phyloP scores from a whole-genome alignment of 148 eudicot genomes.

The Limonium bicolor region DNA sequence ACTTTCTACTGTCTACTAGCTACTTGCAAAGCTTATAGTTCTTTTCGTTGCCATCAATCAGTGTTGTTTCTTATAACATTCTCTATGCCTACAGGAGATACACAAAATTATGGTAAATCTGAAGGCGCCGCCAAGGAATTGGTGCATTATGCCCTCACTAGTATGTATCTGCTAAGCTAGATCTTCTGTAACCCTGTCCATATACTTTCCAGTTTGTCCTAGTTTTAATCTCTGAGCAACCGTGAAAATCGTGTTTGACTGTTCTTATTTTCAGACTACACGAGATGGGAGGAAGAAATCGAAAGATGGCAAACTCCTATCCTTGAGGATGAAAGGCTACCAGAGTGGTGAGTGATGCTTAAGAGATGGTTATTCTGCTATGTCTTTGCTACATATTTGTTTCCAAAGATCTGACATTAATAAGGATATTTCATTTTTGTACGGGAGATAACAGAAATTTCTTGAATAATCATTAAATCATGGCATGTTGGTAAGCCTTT shows the following conservation, averaged over 20 bases:
- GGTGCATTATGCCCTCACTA: slow-evolving; percentile 83
- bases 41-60: background rate
- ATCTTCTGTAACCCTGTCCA: too few species aligned
- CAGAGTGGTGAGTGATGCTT: slow-evolving; percentile 64
- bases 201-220: background rate
- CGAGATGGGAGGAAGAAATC: slow-evolving; percentile 94
- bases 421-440: too few species aligned
- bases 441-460: too few species aligned
- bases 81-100: slow-evolving; percentile 90
- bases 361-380: too few species aligned
- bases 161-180: slow-evolving; percentile 29
- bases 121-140: slow-evolving; percentile 70
- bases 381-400: background rate
- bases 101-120: slow-evolving; percentile 82
- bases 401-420: background rate
- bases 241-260: background rate
- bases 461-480: too few species aligned
- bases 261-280: slow-evolving; percentile 49
- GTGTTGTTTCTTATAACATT: background rate
- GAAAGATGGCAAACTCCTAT: slow-evolving; percentile 96
- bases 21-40: too few species aligned
- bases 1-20: background rate
- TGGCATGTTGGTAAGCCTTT: background rate
- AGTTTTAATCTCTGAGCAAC: background rate
- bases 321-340: slow-evolving; percentile 67